Percentiles rank a stretch among this genome's conserved stretches.
Conservation (phyloP, 768 basidiomycete genomes). For the Strobilomyces dryophilus region DNA sequence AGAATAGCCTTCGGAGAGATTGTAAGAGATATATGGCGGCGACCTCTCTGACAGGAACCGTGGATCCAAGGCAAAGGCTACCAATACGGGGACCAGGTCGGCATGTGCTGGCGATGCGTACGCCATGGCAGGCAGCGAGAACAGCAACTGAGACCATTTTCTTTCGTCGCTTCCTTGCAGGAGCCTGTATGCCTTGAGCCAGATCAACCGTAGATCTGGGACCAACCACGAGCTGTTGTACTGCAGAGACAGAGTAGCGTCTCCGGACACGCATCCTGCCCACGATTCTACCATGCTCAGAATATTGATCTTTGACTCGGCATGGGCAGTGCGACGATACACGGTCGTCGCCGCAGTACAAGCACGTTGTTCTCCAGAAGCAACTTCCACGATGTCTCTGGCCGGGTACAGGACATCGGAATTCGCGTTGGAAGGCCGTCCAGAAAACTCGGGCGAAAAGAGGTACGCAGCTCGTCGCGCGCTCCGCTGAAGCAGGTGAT, state of each 20-base stretch:
- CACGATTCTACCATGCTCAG: slow-evolving; percentile 8
- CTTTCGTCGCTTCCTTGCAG: slow-evolving; percentile 13
- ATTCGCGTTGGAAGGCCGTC: not conserved
- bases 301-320: not conserved
- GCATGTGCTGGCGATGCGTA: slow-evolving; percentile 17
- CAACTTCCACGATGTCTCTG: slow-evolving; percentile 5
- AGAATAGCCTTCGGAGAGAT: slow-evolving; percentile 5
- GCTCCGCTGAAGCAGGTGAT: slow-evolving; percentile 17
- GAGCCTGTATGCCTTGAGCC: slow-evolving; percentile 28
- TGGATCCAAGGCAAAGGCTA: slow-evolving; percentile 28
- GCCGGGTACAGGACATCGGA: slow-evolving; percentile 10
- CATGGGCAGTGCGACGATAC: not conserved
- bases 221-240: slow-evolving; percentile 31
- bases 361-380: slow-evolving; percentile 13
- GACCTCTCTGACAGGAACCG: slow-evolving; percentile 8
- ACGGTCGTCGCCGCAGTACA: slow-evolving; percentile 12
- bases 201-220: slow-evolving; percentile 15
- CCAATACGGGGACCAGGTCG: slow-evolving; percentile 25
- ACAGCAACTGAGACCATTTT: slow-evolving; percentile 23
- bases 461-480: slow-evolving; percentile 13
- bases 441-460: slow-evolving; percentile 12
- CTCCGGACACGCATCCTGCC: not conserved
- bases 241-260: slow-evolving; percentile 7
- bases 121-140: slow-evolving; percentile 31
- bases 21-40: slow-evolving; percentile 14